Evolutionary conservation across 1,284 basidiomycete species (phyloP).

Genomic region (Ustilago trichophora): DNA sequence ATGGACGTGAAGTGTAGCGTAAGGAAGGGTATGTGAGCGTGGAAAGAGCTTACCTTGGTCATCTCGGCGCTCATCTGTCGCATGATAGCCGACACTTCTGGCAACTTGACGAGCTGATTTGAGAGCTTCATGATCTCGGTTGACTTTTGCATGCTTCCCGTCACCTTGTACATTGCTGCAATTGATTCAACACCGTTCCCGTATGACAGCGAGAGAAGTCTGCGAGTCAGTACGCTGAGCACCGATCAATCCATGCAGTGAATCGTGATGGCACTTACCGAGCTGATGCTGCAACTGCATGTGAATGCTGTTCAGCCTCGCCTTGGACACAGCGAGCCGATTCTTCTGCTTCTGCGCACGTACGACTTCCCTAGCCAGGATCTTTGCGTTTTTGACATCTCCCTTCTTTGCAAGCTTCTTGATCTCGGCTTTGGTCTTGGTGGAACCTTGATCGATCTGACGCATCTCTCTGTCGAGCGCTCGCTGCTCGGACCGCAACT

Average conservation of each 20-base stretch:
- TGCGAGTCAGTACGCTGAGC: no score
- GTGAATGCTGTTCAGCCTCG: constrained; percentile 87
- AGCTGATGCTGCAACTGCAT: constrained; percentile 92
- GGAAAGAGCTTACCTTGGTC: constrained; percentile 75
- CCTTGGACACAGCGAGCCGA: constrained; percentile 88
- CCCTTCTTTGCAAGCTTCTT: constrained; percentile 91
- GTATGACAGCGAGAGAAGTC: no score
- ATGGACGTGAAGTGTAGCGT: no score
- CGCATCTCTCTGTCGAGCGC: constrained; percentile 59
- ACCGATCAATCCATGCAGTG: no score
- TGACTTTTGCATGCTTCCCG: constrained; percentile 93
- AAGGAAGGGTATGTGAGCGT: no score
- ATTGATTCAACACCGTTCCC: no score
- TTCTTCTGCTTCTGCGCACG: constrained; percentile 94
- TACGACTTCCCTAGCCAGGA: constrained; percentile 93
- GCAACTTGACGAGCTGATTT: constrained; percentile 88
- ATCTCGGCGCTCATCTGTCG: constrained; percentile 98
- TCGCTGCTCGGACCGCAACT: constrained; percentile 61
- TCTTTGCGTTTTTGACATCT: constrained; percentile 88
- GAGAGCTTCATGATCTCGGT: constrained; percentile 99
- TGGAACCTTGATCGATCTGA: constrained; percentile 83
- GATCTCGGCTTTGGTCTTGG: constrained; percentile 81
- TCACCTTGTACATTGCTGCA: constrained; percentile 94
- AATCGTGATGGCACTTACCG: constrained; percentile 71
- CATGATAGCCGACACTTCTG: constrained; percentile 91